Evolutionary conservation across 106 monocot species (phyloP).

Genomic region (Amphibolis antarctica): DNA sequence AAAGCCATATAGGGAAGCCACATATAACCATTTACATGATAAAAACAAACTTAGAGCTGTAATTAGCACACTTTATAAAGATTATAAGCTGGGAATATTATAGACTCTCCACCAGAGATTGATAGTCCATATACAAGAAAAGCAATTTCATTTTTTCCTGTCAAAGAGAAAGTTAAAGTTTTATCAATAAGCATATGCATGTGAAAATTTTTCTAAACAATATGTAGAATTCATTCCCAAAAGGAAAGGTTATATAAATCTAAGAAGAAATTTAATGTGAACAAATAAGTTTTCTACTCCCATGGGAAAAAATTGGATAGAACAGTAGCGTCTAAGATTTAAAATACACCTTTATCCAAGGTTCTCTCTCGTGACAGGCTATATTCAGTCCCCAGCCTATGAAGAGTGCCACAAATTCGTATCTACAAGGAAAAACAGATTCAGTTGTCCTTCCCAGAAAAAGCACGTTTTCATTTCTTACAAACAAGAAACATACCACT

Average conservation of each 20-base stretch:
- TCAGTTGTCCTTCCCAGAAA: neutral
- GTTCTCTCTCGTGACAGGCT: slow-evolving; percentile 59
- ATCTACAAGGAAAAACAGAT: slow-evolving; percentile 23
- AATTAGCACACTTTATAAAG: slow-evolving; percentile 47
- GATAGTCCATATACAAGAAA: slow-evolving; percentile 28
- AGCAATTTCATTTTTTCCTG: slow-evolving; percentile 68
- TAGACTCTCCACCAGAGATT: slow-evolving; percentile 53
- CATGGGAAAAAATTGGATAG: neutral
- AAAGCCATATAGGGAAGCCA: neutral
- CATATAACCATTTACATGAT: neutral
- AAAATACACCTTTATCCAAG: slow-evolving; percentile 40
- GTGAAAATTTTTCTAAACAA: neutral
- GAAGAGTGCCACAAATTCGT: slow-evolving; percentile 32
- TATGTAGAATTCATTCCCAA: neutral
- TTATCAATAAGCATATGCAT: neutral
- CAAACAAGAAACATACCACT: neutral
- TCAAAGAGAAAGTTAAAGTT: neutral
- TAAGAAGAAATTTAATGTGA: neutral
- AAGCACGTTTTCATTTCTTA: neutral
- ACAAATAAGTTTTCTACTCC: neutral
- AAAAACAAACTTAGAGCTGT: slow-evolving; percentile 1
- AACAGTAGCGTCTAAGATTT: neutral
- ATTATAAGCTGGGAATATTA: slow-evolving; percentile 35
- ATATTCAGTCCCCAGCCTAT: slow-evolving; percentile 32
- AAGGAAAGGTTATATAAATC: no score